phyloP scores from a whole-genome alignment of 116 monocot genomes.

The Posidonia oceanica region DNA sequence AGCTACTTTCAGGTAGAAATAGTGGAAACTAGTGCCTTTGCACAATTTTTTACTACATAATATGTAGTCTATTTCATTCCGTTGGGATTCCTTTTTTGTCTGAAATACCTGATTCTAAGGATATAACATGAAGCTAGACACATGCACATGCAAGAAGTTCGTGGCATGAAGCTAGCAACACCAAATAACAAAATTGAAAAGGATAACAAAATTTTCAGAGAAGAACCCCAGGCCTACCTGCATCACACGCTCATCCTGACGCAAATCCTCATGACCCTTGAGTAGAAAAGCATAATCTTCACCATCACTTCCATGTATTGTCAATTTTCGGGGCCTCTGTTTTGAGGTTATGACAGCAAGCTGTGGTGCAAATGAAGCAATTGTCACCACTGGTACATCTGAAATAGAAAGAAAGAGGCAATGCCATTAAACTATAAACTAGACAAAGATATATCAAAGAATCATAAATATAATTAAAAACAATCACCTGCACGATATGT shows the following conservation, averaged over 20 bases:
- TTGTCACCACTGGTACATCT: slow-evolving; percentile 86
- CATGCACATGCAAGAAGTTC: too few species aligned
- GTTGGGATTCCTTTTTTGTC: too few species aligned
- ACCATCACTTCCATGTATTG: slow-evolving; percentile 92
- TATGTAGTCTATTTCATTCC: too few species aligned
- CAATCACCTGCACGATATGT: slow-evolving; percentile 87
- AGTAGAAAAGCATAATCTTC: slow-evolving; percentile 93
- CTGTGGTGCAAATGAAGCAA: slow-evolving; percentile 81
- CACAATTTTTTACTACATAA: too few species aligned
- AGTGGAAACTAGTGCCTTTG: too few species aligned
- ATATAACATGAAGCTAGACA: too few species aligned
- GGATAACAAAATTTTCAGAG: too few species aligned
- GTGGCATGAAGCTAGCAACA: too few species aligned
- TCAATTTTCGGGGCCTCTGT: slow-evolving; percentile 86
- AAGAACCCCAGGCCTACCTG: slow-evolving; percentile 35
- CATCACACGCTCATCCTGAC: slow-evolving; percentile 99
- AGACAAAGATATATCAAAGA: background rate
- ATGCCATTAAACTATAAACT: background rate
- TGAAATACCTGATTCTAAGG: too few species aligned
- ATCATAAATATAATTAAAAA: background rate
- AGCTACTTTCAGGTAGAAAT: too few species aligned
- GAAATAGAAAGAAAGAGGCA: slow-evolving; percentile 7
- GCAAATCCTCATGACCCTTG: slow-evolving; percentile 97
- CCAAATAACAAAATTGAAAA: too few species aligned
- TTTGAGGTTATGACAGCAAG: slow-evolving; percentile 94